Conservation (phyloP, 192 early-diverging fungal species). For the Jimgerdemannia flammicorona region DNA sequence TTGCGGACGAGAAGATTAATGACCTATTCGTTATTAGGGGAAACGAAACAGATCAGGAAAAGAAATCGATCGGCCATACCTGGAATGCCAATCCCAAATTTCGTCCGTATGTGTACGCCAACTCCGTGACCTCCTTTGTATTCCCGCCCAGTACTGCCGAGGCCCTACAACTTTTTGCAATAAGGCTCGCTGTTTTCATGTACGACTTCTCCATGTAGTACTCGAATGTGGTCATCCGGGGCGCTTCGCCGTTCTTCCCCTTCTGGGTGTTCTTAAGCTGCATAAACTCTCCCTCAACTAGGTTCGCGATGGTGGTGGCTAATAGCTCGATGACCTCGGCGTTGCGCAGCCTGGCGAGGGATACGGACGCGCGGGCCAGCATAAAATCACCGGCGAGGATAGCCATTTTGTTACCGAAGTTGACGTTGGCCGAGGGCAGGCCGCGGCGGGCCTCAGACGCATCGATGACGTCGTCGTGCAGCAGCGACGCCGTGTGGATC, state of each 20-base stretch:
- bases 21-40: too few species aligned
- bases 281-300: slow-evolving; percentile 98
- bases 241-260: slow-evolving; percentile 7
- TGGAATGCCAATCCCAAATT: slow-evolving; percentile 95
- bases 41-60: background rate
- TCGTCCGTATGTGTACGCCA: slow-evolving; percentile 83
- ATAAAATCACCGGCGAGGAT: slow-evolving; percentile 93
- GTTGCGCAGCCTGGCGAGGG: slow-evolving; percentile 84
- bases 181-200: slow-evolving; percentile 91
- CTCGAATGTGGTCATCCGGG: slow-evolving; percentile 57
- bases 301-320: slow-evolving; percentile 86
- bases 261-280: slow-evolving; percentile 75
- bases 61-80: slow-evolving; percentile 33
- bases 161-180: slow-evolving; percentile 88
- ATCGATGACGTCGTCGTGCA: slow-evolving; percentile 92
- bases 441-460: slow-evolving; percentile 68
- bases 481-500: slow-evolving; percentile 94
- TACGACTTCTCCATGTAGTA: slow-evolving; percentile 97
- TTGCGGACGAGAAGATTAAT: background rate
- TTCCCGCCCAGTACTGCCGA: slow-evolving; percentile 83
- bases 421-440: slow-evolving; percentile 73
- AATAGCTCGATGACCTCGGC: slow-evolving; percentile 92
- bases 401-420: slow-evolving; percentile 97
- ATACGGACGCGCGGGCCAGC: slow-evolving; percentile 88
- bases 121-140: slow-evolving; percentile 65